Evolutionary conservation across 305 asterid genomes (phyloP), one percentile per base, ranked within the genome.

Genomic region (Fraxinus sp.): DNA sequence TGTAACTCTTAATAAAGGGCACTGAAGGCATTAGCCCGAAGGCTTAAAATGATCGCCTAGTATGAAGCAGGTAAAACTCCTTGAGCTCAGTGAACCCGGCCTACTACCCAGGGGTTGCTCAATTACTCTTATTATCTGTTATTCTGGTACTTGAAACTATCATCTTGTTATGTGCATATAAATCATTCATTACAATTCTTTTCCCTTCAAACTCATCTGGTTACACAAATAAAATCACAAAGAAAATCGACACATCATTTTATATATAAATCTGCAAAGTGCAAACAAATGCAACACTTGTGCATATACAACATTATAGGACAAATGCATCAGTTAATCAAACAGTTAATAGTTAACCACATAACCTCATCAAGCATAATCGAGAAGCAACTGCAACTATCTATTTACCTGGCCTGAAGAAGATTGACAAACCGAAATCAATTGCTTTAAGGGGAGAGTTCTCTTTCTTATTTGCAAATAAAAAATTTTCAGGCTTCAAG

Each of bases 401-500:
- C 73, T 7, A 84, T 73, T 80, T 87, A 94, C 98, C 98, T 84
- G 97, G 97, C 90, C 92, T 94, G 88, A 94, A 94, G 95, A 94
- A 94, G 76, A 94, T 94, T 11, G 98, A 94, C 88, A 94, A 85
- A 30, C 98, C 98, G 74, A 94, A 94, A 87, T 94, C 98, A 82
- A 94, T 94, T 14, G 98, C 98, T 85, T 94, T 93, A 4, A 94
- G 94, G 5, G 98, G 98, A 1, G 98, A 92, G 92, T 94, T 94
- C 77, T 94, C 98, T 91, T 93, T 94, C 86, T 91, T 93, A 87
- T 91, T 94, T 14, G 97, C 94, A 78, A 90, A 94, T 84, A 94
- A 85, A 78, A 94, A 94, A 73, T 94, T 94, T 89, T 94, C 98
- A 0, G 98, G 98, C 85, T 94, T 94, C 89, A 94, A 87, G 66